phyloP scores from a whole-genome alignment of 148 eudicot species.

The Euryodendron excelsum region DNA sequence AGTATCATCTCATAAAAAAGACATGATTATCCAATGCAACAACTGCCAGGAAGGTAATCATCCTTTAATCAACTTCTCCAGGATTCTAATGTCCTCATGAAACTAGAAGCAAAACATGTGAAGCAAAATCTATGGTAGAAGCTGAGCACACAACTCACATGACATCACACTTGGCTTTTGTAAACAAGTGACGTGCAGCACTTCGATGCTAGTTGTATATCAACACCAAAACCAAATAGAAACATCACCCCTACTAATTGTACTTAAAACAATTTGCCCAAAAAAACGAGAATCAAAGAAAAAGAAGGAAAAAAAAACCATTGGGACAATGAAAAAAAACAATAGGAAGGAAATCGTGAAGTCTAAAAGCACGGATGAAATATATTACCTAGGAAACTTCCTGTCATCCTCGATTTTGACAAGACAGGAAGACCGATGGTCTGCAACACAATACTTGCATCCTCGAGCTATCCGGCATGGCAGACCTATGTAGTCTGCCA shows the following conservation, averaged over 20 bases:
- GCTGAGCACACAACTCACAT: not conserved
- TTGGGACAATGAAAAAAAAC: not conserved
- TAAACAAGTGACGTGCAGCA: not conserved
- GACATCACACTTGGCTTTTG: not conserved
- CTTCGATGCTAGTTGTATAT: not conserved
- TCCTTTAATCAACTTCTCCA: not conserved
- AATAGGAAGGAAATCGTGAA: not conserved
- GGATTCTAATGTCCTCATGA: slow-evolving; percentile 7
- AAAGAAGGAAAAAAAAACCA: too few relatives aligned
- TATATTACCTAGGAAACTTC: slow-evolving; percentile 54
- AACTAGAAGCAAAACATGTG: not conserved
- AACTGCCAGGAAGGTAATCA: not conserved
- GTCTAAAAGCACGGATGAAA: not conserved
- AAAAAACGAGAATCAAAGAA: not conserved
- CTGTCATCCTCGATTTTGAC: slow-evolving; percentile 76
- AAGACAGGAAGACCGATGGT: slow-evolving; percentile 87
- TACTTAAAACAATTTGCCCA: too few relatives aligned
- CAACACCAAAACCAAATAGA: not conserved
- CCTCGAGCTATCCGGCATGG: slow-evolving; percentile 99
- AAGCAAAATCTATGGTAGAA: too few relatives aligned
- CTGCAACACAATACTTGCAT: slow-evolving; percentile 79
- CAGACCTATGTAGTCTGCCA: slow-evolving; percentile 88
- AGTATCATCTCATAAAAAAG: not conserved
- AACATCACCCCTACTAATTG: not conserved
- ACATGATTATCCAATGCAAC: not conserved